Base-by-base conservation (phyloP, 164 flowering plant species). In the Berberis vulgaris region DNA sequence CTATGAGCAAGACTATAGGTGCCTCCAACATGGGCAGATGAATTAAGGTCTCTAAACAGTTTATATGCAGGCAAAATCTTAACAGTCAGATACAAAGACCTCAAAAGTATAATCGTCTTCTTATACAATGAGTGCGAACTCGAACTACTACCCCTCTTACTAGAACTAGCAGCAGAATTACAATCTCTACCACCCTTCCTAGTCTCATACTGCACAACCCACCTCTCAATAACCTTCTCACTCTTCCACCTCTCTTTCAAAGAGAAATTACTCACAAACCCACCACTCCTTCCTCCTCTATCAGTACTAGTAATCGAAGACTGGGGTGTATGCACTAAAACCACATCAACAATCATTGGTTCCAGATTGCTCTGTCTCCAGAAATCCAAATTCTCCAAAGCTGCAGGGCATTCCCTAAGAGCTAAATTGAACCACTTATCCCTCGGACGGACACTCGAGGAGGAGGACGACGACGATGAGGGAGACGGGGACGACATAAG, bases 371-470 rank as follows among this genome's bases (percentile, higher is more conserved):
- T 87, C 70, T 83, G 96, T 54, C 84, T 83, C 95, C 95, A 79
- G 56, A 84, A 73, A 69, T 91, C 95, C 64, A 83, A 71, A 71
- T 82, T 88, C 72, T 93, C 97, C 2, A 87, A 70, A 0, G 87
- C 91, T 1, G 83, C 88, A 11, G 95, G 88, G 72, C 98, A 83
- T 49, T 91, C 98, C 57, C 86, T 62, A 7, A 94, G 87, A 0
- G 89, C 97, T 63, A 94, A 69, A 77, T 87, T 87, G 62, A 94
- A 94, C 97, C 97, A 91, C 65, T 81, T 88, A 67, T 94, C 98
- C 67, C 96, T 77, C 1, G 92, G 82, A 72, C 88, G 75, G 65
- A 83, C 74, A 66, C 91, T 83, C 0, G 94, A 85, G 2, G 92
- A 86, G 0, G 97, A 84, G 0, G 96, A 88, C 0, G 88, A 73